Percentiles rank a stretch among this genome's conserved stretches.
These are phyloP conservation scores for Aspergillus ochraceus DNA, from an alignment of 2,329 filamentous ascomycete genomes.

Conservation along the genomic window DNA sequence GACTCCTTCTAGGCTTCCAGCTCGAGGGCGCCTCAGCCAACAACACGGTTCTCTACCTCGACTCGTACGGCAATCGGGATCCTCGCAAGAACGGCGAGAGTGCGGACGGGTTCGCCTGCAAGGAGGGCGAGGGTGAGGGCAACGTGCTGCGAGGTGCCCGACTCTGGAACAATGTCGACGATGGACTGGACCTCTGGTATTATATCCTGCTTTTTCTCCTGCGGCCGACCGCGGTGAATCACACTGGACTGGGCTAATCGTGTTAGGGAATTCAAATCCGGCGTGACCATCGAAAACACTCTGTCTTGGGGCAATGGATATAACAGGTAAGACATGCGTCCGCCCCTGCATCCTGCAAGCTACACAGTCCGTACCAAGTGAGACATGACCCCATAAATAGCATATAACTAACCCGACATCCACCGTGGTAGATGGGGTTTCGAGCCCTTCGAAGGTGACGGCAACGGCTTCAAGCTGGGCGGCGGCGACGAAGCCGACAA, in stretches of 20 bases:
- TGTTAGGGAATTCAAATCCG: conserved; percentile 19
- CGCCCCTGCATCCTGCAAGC: background rate
- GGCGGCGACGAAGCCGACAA: conserved; percentile 17
- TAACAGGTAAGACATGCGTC: conserved; percentile 8
- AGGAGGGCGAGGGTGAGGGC: conserved; percentile 16
- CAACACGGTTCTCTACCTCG: conserved; percentile 17
- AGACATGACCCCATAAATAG: background rate
- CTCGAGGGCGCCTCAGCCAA: conserved; percentile 14
- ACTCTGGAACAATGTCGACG: conserved; percentile 20
- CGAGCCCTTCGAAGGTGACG: conserved; percentile 19
- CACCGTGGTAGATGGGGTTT: conserved; percentile 14
- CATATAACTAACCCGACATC: background rate
- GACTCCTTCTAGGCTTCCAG: conserved; percentile 13
- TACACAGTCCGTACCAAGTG: background rate
- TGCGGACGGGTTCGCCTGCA: conserved; percentile 20
- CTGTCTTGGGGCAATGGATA: conserved; percentile 19
- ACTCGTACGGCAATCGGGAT: conserved; percentile 18
- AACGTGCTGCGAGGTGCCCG: conserved; percentile 16
- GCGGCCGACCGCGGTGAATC: too few relatives aligned
- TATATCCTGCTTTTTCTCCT: background rate
- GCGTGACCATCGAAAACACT: conserved; percentile 18
- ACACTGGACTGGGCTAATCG: background rate
- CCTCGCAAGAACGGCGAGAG: conserved; percentile 21
- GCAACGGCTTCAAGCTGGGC: conserved; percentile 21
- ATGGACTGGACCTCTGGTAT: conserved; percentile 19